Base-by-base conservation (phyloP, 75 land plant genomes). In the Pinus albicaulis region DNA sequence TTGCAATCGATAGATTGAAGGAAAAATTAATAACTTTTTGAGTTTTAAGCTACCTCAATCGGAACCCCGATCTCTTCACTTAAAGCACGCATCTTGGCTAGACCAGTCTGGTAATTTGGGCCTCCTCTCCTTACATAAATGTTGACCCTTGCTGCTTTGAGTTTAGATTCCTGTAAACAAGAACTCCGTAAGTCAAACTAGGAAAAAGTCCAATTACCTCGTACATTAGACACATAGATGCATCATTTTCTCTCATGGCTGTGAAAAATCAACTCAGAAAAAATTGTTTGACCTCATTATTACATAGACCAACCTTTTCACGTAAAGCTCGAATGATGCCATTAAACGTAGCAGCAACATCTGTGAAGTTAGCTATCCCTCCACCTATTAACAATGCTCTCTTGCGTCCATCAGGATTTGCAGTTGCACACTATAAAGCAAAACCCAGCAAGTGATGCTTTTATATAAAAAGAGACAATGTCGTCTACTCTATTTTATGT, bases 331-430 rank as follows among this genome's bases (percentile, higher is more conserved):
- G 84, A 72, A 96, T 96, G 59, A 96, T 92, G 20, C 99, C 97
- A 82, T 77, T 92, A 71, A 96, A 96, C n/a, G 99, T 96, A 62
- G 99, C 91, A 58, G 93, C 98, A 73, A 96, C 99, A 80, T 96
- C 97, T 24, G 99, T 96, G 87, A 96, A 96, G 81, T 96, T 96
- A 65, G 99, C 99, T 70, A 96, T 93, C 19, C 99, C 99, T 13
- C 99, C 99, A 76, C 97, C 99, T 44, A 95, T 88, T 10, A 95
- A 79, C 63, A 95, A 88, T 7, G 94, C 98, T 85, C 96, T 80
- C 74, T 82, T 87, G 16, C 77, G 88, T 3, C 94, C 94, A 91
- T 96, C 95, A 59, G 99, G 99, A 70, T 93, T 80, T 56, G 94
- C 89, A 76, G 97, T 96, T 12, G 91, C 97, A 84, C 94, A 93